Percentiles rank a stretch among this genome's conserved stretches.
Evolutionary conservation across 1,284 basidiomycete species (phyloP).

Genomic region (Amylostereum areolatum): DNA sequence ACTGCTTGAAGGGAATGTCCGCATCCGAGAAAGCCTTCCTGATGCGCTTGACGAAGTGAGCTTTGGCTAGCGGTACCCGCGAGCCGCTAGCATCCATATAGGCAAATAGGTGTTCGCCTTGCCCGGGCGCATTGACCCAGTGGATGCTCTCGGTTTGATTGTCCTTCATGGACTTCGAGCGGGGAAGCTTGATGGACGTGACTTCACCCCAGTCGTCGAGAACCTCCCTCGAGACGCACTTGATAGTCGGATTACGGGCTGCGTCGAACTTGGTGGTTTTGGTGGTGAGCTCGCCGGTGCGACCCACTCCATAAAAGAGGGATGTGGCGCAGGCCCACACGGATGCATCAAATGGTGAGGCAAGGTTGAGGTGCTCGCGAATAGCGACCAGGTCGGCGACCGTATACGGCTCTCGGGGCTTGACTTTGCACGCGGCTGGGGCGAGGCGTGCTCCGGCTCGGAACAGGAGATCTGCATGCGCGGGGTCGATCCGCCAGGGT

Average conservation of each 20-base stretch:
- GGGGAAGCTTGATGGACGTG: slow-evolving; percentile 24
- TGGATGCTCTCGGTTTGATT: slow-evolving; percentile 25
- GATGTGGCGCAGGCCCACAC: slow-evolving; percentile 27
- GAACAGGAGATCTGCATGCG: slow-evolving; percentile 5
- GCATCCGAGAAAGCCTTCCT: slow-evolving; percentile 13
- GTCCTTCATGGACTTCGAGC: too few relatives aligned
- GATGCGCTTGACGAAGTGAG: slow-evolving; percentile 19
- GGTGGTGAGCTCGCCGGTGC: slow-evolving; percentile 30
- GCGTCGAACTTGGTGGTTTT: too few relatives aligned
- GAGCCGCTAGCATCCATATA: slow-evolving; percentile 4
- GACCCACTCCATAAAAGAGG: slow-evolving; percentile 23
- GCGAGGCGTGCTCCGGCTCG: slow-evolving; percentile 3
- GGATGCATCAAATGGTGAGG: slow-evolving; percentile 22
- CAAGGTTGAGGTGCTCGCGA: not conserved
- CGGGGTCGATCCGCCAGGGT: slow-evolving; percentile 12
- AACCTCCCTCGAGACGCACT: too few relatives aligned
- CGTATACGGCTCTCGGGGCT: slow-evolving; percentile 11
- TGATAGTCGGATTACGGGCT: too few relatives aligned
- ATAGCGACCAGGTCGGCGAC: slow-evolving; percentile 6
- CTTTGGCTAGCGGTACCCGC: slow-evolving; percentile 21
- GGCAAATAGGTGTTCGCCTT: slow-evolving; percentile 6
- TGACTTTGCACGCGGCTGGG: slow-evolving; percentile 3
- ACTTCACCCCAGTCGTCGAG: too few relatives aligned
- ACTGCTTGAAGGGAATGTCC: slow-evolving; percentile 15
- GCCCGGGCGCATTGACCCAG: slow-evolving; percentile 21